Evolutionary conservation across 768 basidiomycete genomes (phyloP).

Genomic region (Mycena haematopus): DNA sequence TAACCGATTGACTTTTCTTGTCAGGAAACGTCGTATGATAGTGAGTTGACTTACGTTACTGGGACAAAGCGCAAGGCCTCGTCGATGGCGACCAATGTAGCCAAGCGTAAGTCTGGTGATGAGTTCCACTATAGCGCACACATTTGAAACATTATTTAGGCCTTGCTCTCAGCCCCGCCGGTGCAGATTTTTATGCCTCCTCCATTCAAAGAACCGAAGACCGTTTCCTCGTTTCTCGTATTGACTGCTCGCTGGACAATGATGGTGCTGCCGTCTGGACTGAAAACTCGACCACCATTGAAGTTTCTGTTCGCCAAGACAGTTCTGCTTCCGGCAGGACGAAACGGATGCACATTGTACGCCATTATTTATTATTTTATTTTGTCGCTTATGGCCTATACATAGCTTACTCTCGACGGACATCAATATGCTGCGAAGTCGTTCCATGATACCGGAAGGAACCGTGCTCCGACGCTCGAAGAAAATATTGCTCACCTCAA

Average conservation of each 20-base stretch:
- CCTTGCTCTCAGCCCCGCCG: no score
- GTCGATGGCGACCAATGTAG: not conserved
- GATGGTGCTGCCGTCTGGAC: no score
- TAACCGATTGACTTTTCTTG: not conserved
- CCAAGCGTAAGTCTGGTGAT: no score
- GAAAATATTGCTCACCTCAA: not conserved
- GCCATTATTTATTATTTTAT: not conserved
- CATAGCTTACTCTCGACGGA: not conserved
- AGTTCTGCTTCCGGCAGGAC: not conserved
- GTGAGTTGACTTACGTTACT: not conserved
- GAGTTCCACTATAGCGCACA: no score
- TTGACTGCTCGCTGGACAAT: no score
- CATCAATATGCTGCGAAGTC: slow-evolving; percentile 7
- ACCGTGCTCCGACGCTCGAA: not conserved
- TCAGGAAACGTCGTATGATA: not conserved
- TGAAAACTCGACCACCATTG: no score
- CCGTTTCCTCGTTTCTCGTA: no score
- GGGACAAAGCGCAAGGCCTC: not conserved
- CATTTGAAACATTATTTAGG: no score
- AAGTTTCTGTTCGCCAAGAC: not conserved
- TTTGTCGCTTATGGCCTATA: not conserved
- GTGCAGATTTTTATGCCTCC: no score
- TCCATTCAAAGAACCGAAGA: no score
- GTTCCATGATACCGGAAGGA: slow-evolving; percentile 2
- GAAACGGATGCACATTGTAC: not conserved